Evolutionary conservation across 331 rosid species (phyloP).

Genomic region (Quercus phellos): DNA sequence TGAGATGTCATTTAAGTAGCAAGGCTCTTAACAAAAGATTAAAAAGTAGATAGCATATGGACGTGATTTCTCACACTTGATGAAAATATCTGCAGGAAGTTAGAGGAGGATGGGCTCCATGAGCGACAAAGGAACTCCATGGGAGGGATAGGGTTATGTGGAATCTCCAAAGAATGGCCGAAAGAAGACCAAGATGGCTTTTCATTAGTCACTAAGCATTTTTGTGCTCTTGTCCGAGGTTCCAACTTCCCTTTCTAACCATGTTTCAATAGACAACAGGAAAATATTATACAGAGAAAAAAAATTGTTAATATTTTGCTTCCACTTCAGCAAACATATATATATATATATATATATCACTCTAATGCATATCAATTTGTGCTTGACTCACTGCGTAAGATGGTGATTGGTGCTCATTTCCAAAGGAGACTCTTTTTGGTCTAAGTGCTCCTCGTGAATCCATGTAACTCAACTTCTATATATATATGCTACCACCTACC

Average conservation of each 20-base stretch:
- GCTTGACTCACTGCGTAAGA: slow-evolving; percentile 3
- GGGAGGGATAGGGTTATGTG: slow-evolving; percentile 8
- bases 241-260: slow-evolving; percentile 13
- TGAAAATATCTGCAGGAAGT: slow-evolving; percentile 18
- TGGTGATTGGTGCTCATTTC: slow-evolving; percentile 7
- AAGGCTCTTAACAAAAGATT: no score
- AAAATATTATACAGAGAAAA: neutral
- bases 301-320: neutral
- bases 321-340: no score
- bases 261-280: neutral
- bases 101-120: slow-evolving; percentile 24
- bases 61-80: slow-evolving; percentile 1
- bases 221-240: slow-evolving; percentile 1
- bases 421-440: slow-evolving; percentile 16
- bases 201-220: slow-evolving; percentile 1
- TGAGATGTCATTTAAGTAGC: no score
- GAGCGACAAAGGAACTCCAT: slow-evolving; percentile 26
- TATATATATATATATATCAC: no score
- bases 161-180: slow-evolving; percentile 14
- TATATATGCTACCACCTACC: neutral
- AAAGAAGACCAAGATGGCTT: neutral
- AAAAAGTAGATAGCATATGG: neutral
- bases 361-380: no score
- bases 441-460: neutral
- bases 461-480: neutral